Conservation (phyloP, 352 stramenopile genomes). For the Phytophthora tentaculata region DNA sequence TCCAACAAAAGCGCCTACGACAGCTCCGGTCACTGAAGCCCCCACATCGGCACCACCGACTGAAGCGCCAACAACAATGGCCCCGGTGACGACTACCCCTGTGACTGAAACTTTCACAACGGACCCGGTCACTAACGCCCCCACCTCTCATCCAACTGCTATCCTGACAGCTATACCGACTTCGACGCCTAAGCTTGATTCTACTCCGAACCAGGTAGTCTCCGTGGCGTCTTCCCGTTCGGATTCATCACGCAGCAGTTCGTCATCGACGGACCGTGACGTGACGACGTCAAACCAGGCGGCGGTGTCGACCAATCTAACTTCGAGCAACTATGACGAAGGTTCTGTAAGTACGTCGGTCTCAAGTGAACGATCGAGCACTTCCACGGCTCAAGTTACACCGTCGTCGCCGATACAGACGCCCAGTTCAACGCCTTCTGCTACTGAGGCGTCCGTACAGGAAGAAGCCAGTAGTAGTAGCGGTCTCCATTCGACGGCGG, state of each 20-base stretch:
- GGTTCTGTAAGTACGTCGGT: background rate
- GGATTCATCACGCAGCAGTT: background rate
- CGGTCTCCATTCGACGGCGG: slow-evolving; percentile 18
- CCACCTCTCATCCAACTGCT: background rate
- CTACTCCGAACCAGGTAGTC: slow-evolving; percentile 1
- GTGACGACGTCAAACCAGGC: background rate
- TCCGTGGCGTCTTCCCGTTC: slow-evolving; percentile 5
- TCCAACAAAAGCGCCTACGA: background rate
- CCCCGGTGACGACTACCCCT: slow-evolving; percentile 6
- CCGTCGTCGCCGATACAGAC: slow-evolving; percentile 10
- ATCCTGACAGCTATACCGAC: background rate
- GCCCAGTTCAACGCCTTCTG: slow-evolving; percentile 8
- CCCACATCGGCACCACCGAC: slow-evolving; percentile 3
- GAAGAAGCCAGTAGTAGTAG: slow-evolving; percentile 22
- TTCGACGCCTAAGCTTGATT: background rate
- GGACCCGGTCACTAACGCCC: background rate
- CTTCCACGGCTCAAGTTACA: background rate
- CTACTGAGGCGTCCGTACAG: slow-evolving; percentile 23
- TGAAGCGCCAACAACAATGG: too few species aligned
- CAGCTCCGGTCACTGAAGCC: background rate
- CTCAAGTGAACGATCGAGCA: slow-evolving; percentile 5
- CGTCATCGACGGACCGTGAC: background rate
- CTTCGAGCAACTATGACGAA: background rate
- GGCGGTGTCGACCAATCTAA: slow-evolving; percentile 5
- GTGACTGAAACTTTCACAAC: slow-evolving; percentile 1